Conservation (phyloP, 1,139 yeast genomes). For the Taiozyma sp. region DNA sequence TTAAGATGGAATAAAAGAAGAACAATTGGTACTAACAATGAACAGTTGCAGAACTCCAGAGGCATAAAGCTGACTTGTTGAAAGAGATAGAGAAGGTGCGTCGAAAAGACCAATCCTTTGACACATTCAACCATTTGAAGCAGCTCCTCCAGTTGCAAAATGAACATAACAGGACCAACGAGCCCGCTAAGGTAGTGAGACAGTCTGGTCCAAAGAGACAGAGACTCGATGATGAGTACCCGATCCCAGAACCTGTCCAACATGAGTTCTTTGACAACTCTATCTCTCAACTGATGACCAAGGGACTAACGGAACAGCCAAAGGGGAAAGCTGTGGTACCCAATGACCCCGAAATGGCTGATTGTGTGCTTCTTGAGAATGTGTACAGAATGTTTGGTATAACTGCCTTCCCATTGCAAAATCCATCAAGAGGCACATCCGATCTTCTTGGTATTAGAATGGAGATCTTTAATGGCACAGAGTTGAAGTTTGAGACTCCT, state of each 20-base stretch:
- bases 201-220: conserved; percentile 2
- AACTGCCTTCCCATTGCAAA: conserved; percentile 40
- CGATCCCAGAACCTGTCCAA: conserved; percentile 23
- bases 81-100: conserved; percentile 21
- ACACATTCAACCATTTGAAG: conserved; percentile 11
- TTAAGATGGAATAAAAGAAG: no score
- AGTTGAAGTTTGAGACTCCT: conserved; percentile 30
- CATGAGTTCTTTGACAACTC: conserved; percentile 31
- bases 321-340: conserved; percentile 3
- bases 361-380: conserved; percentile 32
- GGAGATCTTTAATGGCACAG: conserved; percentile 33
- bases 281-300: conserved; percentile 22
- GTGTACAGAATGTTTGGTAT: conserved; percentile 38
- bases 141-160: conserved; percentile 1
- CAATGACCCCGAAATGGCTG: conserved; percentile 5
- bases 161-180: background rate
- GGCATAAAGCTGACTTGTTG: conserved; percentile 15
- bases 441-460: conserved; percentile 36
- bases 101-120: conserved; percentile 11
- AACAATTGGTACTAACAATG: conserved; percentile 3
- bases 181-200: background rate
- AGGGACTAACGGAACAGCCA: conserved; percentile 14
- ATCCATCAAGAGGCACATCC: conserved; percentile 25
- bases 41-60: conserved; percentile 16
- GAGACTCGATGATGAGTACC: conserved; percentile 13